phyloP scores from a whole-genome alignment of 2,329 filamentous ascomycete species.

The Alternaria triticimaculans region DNA sequence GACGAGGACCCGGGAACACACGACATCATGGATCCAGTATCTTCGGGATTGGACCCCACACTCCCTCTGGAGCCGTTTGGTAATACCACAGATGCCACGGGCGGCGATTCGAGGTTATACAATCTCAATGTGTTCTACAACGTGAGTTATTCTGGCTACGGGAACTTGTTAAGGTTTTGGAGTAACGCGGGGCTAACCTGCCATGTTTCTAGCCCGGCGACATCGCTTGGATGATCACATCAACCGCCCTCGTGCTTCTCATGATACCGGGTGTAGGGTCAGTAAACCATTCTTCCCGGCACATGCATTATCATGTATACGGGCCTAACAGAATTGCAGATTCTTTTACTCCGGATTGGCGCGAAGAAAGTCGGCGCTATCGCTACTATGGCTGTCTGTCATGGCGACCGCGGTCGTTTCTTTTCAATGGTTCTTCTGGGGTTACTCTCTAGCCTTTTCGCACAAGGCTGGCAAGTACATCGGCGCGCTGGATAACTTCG shows the following conservation, averaged over 20 bases:
- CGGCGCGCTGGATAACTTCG: conserved; percentile 80
- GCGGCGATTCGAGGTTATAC: conserved; percentile 69
- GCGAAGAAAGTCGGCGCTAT: conserved; percentile 85
- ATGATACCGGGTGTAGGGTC: conserved; percentile 91
- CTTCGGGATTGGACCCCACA: conserved; percentile 38
- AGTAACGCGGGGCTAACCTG: conserved; percentile 33
- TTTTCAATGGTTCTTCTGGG: conserved; percentile 98
- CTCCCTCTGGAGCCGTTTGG: conserved; percentile 42
- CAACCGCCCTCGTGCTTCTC: conserved; percentile 80
- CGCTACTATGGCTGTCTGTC: conserved; percentile 84
- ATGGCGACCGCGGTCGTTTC: conserved; percentile 79
- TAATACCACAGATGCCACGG: conserved; percentile 69
- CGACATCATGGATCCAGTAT: conserved; percentile 37
- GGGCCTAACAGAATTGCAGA: conserved; percentile 48
- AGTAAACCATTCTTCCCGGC: conserved; percentile 14
- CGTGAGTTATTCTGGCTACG: conserved; percentile 54
- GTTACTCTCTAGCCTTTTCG: conserved; percentile 83
- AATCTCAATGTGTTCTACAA: conserved; percentile 88
- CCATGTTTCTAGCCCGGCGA: conserved; percentile 69
- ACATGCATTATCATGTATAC: neutral
- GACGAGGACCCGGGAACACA: neutral
- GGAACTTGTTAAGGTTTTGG: conserved; percentile 12
- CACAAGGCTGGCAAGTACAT: conserved; percentile 78
- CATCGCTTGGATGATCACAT: conserved; percentile 80
- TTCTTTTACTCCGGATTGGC: conserved; percentile 95